Conservation (phyloP, 2,329 filamentous ascomycete genomes). For the Trematosphaeria pertusa region DNA sequence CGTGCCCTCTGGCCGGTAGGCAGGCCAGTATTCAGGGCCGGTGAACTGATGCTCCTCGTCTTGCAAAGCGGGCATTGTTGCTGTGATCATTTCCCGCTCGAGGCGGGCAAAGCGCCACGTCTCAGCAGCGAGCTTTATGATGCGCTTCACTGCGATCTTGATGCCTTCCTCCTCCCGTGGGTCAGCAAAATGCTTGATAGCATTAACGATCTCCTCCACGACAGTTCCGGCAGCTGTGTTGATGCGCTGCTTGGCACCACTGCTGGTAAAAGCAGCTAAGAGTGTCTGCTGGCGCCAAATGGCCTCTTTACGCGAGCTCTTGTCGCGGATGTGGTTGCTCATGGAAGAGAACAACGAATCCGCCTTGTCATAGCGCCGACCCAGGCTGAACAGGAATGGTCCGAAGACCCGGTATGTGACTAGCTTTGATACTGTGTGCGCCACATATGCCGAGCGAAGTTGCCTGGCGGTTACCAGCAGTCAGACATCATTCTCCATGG, state of each 20-base stretch:
- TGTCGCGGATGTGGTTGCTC: conserved; percentile 63
- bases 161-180: conserved; percentile 59
- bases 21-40: conserved; percentile 43
- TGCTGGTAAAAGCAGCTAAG: conserved; percentile 63
- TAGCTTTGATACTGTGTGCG: conserved; percentile 64
- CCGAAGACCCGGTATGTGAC: conserved; percentile 64
- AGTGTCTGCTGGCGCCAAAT: conserved; percentile 66
- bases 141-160: conserved; percentile 58
- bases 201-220: conserved; percentile 63
- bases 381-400: conserved; percentile 64
- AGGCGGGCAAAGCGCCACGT: conserved; percentile 65
- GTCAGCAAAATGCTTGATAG: conserved; percentile 62
- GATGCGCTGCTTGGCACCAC: conserved; percentile 63
- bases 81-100: conserved; percentile 62
- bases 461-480: conserved; percentile 40
- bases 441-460: conserved; percentile 61
- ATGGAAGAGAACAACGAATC: conserved; percentile 63
- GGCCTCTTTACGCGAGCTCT: conserved; percentile 63
- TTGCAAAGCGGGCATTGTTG: conserved; percentile 54
- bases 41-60: conserved; percentile 43
- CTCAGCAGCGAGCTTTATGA: conserved; percentile 65
- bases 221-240: conserved; percentile 63
- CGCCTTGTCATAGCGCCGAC: conserved; percentile 62
- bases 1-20: conserved; percentile 41
- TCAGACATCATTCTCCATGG: conserved; percentile 1